phyloP scores from a whole-genome alignment of 805 yeast genomes.

The Pichia rugopelliculosa region DNA sequence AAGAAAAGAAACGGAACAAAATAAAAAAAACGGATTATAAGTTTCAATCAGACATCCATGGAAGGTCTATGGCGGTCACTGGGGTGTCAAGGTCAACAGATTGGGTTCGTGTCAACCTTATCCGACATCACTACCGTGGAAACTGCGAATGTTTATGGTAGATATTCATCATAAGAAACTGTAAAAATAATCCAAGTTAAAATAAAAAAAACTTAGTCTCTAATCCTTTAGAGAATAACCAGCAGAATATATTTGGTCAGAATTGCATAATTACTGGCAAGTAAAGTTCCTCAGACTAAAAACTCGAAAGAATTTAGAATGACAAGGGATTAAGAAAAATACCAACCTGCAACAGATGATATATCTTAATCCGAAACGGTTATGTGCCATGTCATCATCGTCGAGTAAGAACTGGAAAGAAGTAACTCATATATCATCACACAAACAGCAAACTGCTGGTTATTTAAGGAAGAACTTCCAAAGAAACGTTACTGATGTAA shows the following conservation, averaged over 20 bases:
- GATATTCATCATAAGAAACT: constrained; percentile 59
- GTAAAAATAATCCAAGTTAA: constrained; percentile 3
- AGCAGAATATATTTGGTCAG: constrained; percentile 37
- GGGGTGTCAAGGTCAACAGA: constrained; percentile 49
- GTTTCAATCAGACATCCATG: constrained; percentile 79
- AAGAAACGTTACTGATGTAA: background rate
- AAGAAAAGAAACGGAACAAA: too few relatives aligned
- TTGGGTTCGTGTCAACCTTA: constrained; percentile 54
- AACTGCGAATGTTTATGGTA: constrained; percentile 84
- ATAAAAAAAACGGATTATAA: background rate
- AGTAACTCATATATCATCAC: constrained; percentile 46
- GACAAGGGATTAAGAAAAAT: constrained; percentile 28
- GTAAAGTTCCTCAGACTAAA: constrained; percentile 49
- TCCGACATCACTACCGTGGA: constrained; percentile 85
- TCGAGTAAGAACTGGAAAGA: constrained; percentile 92
- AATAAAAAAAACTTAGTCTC: constrained; percentile 2
- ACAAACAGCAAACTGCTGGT: constrained; percentile 11
- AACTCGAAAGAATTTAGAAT: constrained; percentile 24
- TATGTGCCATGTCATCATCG: constrained; percentile 85
- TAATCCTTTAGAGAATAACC: constrained; percentile 8
- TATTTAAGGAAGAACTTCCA: background rate
- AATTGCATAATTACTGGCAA: constrained; percentile 72
- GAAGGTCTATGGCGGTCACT: constrained; percentile 87
- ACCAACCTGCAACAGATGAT: constrained; percentile 23
- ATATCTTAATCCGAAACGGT: constrained; percentile 31